Evolutionary conservation across 768 basidiomycete species (phyloP).

Genomic region (Phylloporus scabripes): DNA sequence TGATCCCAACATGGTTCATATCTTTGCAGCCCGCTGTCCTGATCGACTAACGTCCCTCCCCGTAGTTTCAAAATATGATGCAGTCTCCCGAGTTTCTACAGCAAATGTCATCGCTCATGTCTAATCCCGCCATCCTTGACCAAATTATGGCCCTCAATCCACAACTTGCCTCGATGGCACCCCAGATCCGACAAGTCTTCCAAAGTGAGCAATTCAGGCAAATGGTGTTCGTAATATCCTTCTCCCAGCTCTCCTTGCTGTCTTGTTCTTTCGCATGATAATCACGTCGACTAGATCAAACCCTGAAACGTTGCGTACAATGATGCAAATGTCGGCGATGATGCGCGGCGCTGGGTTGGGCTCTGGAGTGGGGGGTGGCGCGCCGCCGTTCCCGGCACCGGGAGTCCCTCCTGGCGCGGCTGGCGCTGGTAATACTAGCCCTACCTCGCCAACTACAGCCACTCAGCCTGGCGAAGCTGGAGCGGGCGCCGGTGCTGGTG

Average conservation of each 20-base stretch:
- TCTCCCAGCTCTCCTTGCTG: neutral
- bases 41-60: neutral
- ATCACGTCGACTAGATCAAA: conserved; percentile 47
- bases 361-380: conserved; percentile 22
- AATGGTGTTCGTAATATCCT: conserved; percentile 52
- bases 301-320: conserved; percentile 67
- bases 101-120: conserved; percentile 84
- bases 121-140: conserved; percentile 84
- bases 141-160: conserved; percentile 82
- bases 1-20: conserved; percentile 87
- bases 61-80: conserved; percentile 78
- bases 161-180: conserved; percentile 66
- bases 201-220: conserved; percentile 70
- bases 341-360: conserved; percentile 32
- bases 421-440: conserved; percentile 17
- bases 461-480: conserved; percentile 19
- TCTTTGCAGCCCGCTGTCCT: conserved; percentile 1
- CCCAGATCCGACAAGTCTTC: conserved; percentile 74
- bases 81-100: conserved; percentile 78
- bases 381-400: conserved; percentile 52
- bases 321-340: conserved; percentile 65
- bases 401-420: conserved; percentile 41
- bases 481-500: conserved; percentile 21
- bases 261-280: neutral
- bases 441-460: conserved; percentile 16